Conservation (phyloP, 371 early-diverging fungal genomes). For the Saksenaea oblongispora region DNA sequence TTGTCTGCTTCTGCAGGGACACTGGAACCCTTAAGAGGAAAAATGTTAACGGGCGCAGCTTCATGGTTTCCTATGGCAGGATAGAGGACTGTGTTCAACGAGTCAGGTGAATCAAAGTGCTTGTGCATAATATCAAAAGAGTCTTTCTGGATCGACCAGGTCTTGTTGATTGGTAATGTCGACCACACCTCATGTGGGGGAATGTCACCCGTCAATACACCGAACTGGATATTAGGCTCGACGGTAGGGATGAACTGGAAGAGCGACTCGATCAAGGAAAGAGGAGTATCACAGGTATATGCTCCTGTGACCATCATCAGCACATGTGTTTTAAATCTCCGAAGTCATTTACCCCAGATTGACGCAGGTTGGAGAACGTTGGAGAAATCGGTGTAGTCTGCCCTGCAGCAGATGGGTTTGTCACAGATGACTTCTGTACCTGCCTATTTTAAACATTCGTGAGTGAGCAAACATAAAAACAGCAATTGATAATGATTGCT, state of each 20-base stretch:
- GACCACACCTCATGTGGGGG: slow-evolving; percentile 69
- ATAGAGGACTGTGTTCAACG: slow-evolving; percentile 44
- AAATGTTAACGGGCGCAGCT: slow-evolving; percentile 48
- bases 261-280: slow-evolving; percentile 47
- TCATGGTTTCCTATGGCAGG: slow-evolving; percentile 65
- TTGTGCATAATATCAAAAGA: slow-evolving; percentile 39
- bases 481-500: background rate
- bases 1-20: slow-evolving; percentile 28
- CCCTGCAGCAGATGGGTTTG: slow-evolving; percentile 61
- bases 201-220: slow-evolving; percentile 62
- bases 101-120: slow-evolving; percentile 38
- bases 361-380: slow-evolving; percentile 35
- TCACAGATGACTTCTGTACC: slow-evolving; percentile 55
- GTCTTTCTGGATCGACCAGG: slow-evolving; percentile 38
- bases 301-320: slow-evolving; percentile 33
- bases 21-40: slow-evolving; percentile 39
- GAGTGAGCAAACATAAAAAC: background rate
- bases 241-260: slow-evolving; percentile 42
- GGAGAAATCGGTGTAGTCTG: slow-evolving; percentile 35
- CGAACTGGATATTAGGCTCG: slow-evolving; percentile 44
- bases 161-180: slow-evolving; percentile 41
- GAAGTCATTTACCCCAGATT: slow-evolving; percentile 31
- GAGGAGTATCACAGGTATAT: slow-evolving; percentile 56
- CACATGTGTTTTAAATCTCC: no score
- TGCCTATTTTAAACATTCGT: slow-evolving; percentile 13